phyloP scores from a whole-genome alignment of 495 filamentous ascomycete species.

The Bombardia bombarda region DNA sequence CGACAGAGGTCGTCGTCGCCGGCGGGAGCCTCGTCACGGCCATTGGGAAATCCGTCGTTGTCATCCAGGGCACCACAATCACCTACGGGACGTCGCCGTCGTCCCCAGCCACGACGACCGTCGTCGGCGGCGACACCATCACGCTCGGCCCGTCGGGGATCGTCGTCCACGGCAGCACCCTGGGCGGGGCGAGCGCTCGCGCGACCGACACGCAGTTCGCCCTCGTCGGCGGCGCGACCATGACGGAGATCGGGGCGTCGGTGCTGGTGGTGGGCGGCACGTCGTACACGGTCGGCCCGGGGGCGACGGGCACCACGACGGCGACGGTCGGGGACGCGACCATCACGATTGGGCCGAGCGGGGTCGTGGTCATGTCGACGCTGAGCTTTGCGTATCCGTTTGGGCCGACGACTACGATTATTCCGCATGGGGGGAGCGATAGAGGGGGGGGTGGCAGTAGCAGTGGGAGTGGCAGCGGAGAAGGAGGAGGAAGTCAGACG shows the following conservation, averaged over 20 bases:
- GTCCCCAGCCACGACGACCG: slow-evolving; percentile 18
- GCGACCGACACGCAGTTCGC: slow-evolving; percentile 29
- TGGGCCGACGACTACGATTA: slow-evolving; percentile 32
- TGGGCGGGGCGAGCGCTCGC: slow-evolving; percentile 29
- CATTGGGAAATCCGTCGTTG: slow-evolving; percentile 32
- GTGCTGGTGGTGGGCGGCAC: slow-evolving; percentile 39
- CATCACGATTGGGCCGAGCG: slow-evolving; percentile 37
- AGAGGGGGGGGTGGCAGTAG: not conserved
- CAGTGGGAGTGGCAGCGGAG: not conserved
- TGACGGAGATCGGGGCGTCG: slow-evolving; percentile 40
- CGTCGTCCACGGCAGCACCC: slow-evolving; percentile 27
- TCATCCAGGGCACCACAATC: slow-evolving; percentile 37
- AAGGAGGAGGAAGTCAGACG: not conserved
- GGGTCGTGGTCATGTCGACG: slow-evolving; percentile 35
- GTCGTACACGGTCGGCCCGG: slow-evolving; percentile 37
- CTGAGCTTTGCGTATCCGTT: slow-evolving; percentile 36
- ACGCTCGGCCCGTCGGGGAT: slow-evolving; percentile 41
- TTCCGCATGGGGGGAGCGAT: slow-evolving; percentile 12
- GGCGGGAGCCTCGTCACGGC: slow-evolving; percentile 40
- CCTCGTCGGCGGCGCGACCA: slow-evolving; percentile 38
- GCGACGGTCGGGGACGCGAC: slow-evolving; percentile 35
- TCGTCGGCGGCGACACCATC: slow-evolving; percentile 36
- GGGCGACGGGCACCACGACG: slow-evolving; percentile 22
- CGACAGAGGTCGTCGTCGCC: slow-evolving; percentile 35
- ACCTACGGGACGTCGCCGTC: slow-evolving; percentile 24